Evolutionary conservation across 306 rosid genomes (phyloP), one percentile per base, ranked within the genome.

Genomic region (Macrotyloma uniflorum): DNA sequence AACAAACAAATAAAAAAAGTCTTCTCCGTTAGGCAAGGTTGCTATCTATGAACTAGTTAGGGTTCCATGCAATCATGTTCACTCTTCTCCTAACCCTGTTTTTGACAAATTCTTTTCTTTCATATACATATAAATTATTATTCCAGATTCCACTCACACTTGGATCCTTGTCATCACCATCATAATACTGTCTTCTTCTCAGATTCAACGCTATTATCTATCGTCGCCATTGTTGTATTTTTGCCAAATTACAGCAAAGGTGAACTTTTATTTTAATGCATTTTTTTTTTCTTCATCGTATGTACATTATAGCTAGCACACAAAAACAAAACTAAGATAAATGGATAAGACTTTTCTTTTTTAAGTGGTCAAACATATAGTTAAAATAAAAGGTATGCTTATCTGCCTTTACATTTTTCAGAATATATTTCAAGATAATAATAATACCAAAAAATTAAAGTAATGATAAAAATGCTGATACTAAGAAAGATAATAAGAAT

Each of bases 91-190:
- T 59, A 61, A 63, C 6, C 28, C 42, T 49, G 68, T 59, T 69
- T 77, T 76, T 50, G 19, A 70, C 35, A 12, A 68, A 47, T 47
- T 64, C 28, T 33, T 61, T 75, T 63, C 58, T 53, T 66, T 24
- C 35, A 65, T 54, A 23, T 33, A 12, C 28, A n/a, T 32, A 15
- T 62, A 30, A 32, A 7, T 15, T 32, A 35, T 64, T 8, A 50
- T 68, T 57, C 53, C 30, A 59, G 36, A 58, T 58, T 58, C 65
- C 38, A 26, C 5, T 46, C 83, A 49, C 50, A 74, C 74, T 22
- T 74, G 78, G 78, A 79, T 79, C 83, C 75, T 16, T 38, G 30
- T 80, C 73, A 70, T 69, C 70, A 18, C 24, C 53, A 20, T 51
- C 23, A 47, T 61, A 47, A 58, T 74, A 36, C 5, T 68, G 64